Evolutionary conservation across 2,329 filamentous ascomycete genomes (phyloP), one percentile per base, ranked within the genome.

Genomic region (Epichloe baconii): DNA sequence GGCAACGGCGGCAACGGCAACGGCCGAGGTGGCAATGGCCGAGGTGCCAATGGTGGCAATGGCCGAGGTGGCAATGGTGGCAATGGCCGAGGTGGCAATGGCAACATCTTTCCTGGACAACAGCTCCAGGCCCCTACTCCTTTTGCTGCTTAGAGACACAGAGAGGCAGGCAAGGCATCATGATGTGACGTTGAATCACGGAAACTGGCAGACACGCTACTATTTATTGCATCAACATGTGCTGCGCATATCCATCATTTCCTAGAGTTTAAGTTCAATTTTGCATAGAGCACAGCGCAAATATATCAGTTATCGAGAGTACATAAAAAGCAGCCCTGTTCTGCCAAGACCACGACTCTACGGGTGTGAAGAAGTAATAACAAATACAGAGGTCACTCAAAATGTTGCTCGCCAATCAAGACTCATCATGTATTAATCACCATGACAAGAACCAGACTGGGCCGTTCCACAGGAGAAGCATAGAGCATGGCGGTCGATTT

Each of bases 401-500:
- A 53, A 59, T 58, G 59, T 59, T 48, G 63, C 64, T 62, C 60
- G 61, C 64, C 65, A 57, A 52, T 53, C 54, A 44, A 43, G 52
- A 36, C 48, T 52, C 52, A 26, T 23, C 53, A 19, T 6, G 21
- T 31, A 1, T 34, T 38, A 10, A 19, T 23, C 14, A 10, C 14
- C 40, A 48, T 47, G 43, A 43, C 48, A 41, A 52, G 48, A 40
- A 40, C 36, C 17, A 44, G 21, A 41, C n/a, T 52, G 52, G 52
- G 52, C 52, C 52, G 37, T 54, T 54, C 52, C 52, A 37, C 6
- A 15, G 54, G 56, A 59, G 58, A 61, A 57, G 58, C 63, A 51
- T 58, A 58, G 55, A 63, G 61, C 60, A 59, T 23, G 52, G 56
- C 11, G 11, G 67, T 82, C 68, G 64, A 78, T 93, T 76, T 94